Evolutionary conservation across 495 filamentous ascomycete genomes (phyloP).

Genomic region (Aspergillus heteromorphus): DNA sequence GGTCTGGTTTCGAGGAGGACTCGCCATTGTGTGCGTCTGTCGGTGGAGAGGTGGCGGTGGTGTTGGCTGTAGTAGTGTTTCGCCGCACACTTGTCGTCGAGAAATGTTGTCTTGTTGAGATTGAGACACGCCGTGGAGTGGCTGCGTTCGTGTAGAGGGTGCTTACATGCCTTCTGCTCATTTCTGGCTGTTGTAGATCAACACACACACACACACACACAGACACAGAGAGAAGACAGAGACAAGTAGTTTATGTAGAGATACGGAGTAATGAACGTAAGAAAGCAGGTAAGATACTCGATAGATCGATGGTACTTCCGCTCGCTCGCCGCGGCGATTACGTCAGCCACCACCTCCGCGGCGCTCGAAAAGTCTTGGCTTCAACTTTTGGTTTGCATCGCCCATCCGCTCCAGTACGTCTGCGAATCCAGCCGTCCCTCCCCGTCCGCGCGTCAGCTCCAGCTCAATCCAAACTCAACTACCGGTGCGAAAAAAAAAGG

Average conservation of each 20-base stretch:
- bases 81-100: constrained; percentile 21
- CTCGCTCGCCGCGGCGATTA: constrained; percentile 19
- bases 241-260: neutral
- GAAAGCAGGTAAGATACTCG: no score
- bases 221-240: neutral
- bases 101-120: constrained; percentile 14
- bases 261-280: no score
- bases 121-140: constrained; percentile 10
- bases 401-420: no score
- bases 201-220: neutral
- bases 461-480: no score
- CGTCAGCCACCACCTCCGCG: constrained; percentile 40
- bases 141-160: constrained; percentile 12
- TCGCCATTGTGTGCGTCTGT: no score
- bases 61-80: constrained; percentile 1
- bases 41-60: neutral
- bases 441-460: constrained; percentile 15
- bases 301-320: no score
- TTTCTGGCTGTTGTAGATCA: constrained; percentile 10
- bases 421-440: no score
- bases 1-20: no score
- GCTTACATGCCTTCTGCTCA: constrained; percentile 22
- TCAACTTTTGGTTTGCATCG: constrained; percentile 6
- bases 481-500: no score
- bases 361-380: constrained; percentile 21